Percentiles rank a stretch among this genome's conserved stretches.
phyloP scores from a whole-genome alignment of 345 rosid species.

The Dipteronia sinensis region DNA sequence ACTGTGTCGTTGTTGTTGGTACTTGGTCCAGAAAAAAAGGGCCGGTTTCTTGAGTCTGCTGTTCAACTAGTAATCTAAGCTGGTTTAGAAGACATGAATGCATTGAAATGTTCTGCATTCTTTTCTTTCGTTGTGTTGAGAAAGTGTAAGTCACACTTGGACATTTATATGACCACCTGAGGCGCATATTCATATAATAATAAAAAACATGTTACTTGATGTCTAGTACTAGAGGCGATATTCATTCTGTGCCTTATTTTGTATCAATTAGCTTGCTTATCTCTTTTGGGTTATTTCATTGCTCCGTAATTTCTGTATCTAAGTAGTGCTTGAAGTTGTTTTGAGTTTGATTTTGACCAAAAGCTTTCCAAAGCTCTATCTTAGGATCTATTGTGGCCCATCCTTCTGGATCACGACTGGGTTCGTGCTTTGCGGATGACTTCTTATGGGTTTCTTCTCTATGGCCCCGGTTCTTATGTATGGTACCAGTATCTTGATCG shows the following conservation, averaged over 20 bases:
- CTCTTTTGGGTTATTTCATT: background rate
- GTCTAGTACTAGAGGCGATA: background rate
- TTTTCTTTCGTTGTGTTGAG: background rate
- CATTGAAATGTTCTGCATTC: too few species aligned
- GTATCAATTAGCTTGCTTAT: background rate
- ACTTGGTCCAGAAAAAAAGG: too few species aligned
- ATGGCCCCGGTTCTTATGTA: slow-evolving; percentile 89
- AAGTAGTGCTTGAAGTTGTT: slow-evolving; percentile 11
- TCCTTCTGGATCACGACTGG: slow-evolving; percentile 78
- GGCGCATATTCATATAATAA: background rate
- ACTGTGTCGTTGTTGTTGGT: too few species aligned
- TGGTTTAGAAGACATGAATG: too few species aligned
- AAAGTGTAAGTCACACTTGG: background rate
- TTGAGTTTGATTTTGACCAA: slow-evolving; percentile 25
- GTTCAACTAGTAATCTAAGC: too few species aligned
- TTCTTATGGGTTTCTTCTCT: slow-evolving; percentile 85
- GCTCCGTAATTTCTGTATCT: slow-evolving; percentile 11
- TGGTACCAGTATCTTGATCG: slow-evolving; percentile 85
- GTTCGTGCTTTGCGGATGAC: slow-evolving; percentile 83
- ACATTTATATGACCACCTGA: background rate
- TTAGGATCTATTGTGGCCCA: slow-evolving; percentile 45
- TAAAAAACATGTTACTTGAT: background rate
- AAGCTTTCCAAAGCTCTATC: slow-evolving; percentile 1
- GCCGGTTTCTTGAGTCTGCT: too few species aligned
- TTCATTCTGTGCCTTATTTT: background rate